Conservation (phyloP, 768 basidiomycete genomes). For the Lactarius evosmus region DNA sequence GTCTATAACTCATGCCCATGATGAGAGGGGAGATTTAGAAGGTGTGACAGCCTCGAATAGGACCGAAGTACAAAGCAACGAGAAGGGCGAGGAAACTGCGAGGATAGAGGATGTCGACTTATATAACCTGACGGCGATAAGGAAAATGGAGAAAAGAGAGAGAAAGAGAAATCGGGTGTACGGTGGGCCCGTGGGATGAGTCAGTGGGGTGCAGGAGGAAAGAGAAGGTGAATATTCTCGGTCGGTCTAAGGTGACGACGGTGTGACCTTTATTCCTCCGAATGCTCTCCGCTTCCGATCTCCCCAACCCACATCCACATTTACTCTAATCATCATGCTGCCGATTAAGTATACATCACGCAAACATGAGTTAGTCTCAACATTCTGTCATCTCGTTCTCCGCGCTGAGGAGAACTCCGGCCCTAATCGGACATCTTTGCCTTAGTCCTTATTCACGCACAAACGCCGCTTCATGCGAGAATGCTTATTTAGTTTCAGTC, state of each 20-base stretch:
- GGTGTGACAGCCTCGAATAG: constrained; percentile 11
- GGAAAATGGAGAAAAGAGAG: not conserved
- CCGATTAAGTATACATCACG: constrained; percentile 1
- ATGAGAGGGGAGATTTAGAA: constrained; percentile 23
- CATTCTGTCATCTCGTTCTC: constrained; percentile 6
- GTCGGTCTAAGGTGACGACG: not conserved
- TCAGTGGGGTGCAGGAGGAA: not conserved
- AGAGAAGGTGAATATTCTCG: not conserved
- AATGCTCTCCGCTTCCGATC: not conserved
- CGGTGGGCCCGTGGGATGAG: constrained; percentile 11
- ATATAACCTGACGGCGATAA: constrained; percentile 21
- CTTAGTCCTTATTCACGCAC: constrained; percentile 8
- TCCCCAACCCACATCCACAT: constrained; percentile 6
- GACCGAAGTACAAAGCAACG: constrained; percentile 4
- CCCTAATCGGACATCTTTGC: constrained; percentile 9
- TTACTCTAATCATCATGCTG: not conserved
- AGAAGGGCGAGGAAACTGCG: constrained; percentile 17
- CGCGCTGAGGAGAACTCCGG: constrained; percentile 2
- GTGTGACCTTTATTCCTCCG: constrained; percentile 13
- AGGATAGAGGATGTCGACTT: constrained; percentile 8
- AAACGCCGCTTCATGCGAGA: constrained; percentile 13
- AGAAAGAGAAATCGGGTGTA: not conserved
- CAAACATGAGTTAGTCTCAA: constrained; percentile 1
- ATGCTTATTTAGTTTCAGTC: constrained; percentile 8
- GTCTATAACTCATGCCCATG: constrained; percentile 91